A percentile compares a stretch with the other conserved stretches of the same genome.
These are phyloP conservation scores for Ustilago lituana DNA, from an alignment of 1,284 basidiomycete species.

Conservation along the genomic window DNA sequence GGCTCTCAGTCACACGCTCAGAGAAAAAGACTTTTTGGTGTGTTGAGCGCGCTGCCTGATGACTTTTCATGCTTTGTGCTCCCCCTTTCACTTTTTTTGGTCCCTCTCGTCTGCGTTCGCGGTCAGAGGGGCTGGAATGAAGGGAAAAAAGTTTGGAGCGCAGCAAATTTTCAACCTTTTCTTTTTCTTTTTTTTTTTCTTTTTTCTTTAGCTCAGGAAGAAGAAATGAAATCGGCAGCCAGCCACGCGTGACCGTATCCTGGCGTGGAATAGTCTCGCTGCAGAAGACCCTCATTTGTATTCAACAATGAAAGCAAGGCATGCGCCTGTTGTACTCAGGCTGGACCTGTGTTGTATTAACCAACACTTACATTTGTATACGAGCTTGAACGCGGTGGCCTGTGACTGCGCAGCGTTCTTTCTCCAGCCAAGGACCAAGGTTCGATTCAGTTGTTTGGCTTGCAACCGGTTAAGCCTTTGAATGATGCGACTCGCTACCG, in stretches of 20 bases:
- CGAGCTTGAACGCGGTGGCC: too few relatives aligned
- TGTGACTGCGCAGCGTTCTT: too few relatives aligned
- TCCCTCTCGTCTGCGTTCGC: neutral
- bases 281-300: conserved; percentile 14
- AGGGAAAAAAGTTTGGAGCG: neutral
- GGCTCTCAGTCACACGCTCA: conserved; percentile 7
- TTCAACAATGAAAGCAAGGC: neutral
- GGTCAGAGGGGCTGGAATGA: neutral
- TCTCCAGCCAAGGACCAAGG: too few relatives aligned
- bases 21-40: neutral
- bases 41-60: conserved; percentile 6
- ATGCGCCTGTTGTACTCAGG: conserved; percentile 2
- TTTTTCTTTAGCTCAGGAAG: too few relatives aligned
- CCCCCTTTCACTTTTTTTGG: neutral
- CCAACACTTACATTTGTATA: too few relatives aligned
- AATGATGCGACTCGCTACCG: too few relatives aligned
- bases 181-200: too few relatives aligned
- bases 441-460: too few relatives aligned
- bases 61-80: too few relatives aligned
- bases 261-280: too few relatives aligned
- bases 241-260: conserved; percentile 18
- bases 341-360: conserved; percentile 3
- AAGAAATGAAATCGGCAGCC: neutral
- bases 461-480: too few relatives aligned
- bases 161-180: conserved; percentile 5